phyloP scores from a whole-genome alignment of 768 basidiomycete genomes.

The Tylopilus sp. region DNA sequence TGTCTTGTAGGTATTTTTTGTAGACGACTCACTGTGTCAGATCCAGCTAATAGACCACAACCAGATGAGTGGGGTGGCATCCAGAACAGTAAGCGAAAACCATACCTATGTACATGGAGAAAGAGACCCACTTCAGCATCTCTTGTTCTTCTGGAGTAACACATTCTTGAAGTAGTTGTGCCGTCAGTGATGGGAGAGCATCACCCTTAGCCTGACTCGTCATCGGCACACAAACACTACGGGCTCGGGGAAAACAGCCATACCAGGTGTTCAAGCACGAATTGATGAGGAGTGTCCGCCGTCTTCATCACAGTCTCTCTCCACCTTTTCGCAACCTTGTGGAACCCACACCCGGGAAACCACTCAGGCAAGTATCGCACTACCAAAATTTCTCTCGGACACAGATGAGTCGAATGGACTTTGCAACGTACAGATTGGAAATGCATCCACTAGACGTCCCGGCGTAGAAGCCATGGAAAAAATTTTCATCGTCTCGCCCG shows the following conservation, averaged over 20 bases:
- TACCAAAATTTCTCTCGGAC: neutral
- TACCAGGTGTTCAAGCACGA: conserved; percentile 5
- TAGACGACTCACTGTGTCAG: conserved; percentile 12
- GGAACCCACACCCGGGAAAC: neutral
- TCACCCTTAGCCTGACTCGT: conserved; percentile 5
- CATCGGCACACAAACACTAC: neutral
- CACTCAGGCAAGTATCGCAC: conserved; percentile 12
- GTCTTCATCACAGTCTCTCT: neutral
- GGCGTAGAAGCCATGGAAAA: neutral
- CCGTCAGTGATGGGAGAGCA: conserved; percentile 12
- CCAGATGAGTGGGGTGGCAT: neutral
- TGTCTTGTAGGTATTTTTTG: conserved; percentile 12
- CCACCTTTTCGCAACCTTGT: neutral
- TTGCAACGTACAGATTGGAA: conserved; percentile 5
- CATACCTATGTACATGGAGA: conserved; percentile 11
- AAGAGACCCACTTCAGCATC: conserved; percentile 9
- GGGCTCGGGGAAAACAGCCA: neutral
- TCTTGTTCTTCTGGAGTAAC: conserved; percentile 10
- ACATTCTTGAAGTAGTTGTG: conserved; percentile 7
- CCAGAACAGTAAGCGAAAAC: neutral
- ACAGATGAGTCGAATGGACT: neutral
- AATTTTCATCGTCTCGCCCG: conserved; percentile 20
- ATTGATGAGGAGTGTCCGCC: neutral
- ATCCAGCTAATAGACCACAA: conserved; percentile 26
- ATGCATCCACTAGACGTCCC: neutral